Percentiles rank a stretch among this genome's conserved stretches.
Evolutionary conservation across 2,329 filamentous ascomycete species (phyloP).

Genomic region (Exserohilum turcica): DNA sequence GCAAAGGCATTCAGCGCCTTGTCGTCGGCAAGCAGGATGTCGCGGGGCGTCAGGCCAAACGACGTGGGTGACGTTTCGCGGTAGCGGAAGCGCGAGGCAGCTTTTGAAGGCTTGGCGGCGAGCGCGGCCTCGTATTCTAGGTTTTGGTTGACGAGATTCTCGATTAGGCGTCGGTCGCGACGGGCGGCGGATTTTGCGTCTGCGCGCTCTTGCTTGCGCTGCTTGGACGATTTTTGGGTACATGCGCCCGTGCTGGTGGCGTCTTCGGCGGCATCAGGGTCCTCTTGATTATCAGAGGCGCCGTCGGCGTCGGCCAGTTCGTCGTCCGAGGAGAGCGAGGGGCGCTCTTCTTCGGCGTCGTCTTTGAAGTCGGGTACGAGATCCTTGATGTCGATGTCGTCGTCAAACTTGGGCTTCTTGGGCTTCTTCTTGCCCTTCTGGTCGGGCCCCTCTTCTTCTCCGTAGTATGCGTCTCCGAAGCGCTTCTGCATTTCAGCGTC

Average conservation of each 20-base stretch:
- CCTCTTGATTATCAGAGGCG: slow-evolving; percentile 47
- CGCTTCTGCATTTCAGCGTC: slow-evolving; percentile 85
- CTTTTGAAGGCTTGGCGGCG: slow-evolving; percentile 55
- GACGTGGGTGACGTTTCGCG: slow-evolving; percentile 88
- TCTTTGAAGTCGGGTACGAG: slow-evolving; percentile 85
- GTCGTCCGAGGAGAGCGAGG: slow-evolving; percentile 65
- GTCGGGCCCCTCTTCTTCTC: slow-evolving; percentile 50
- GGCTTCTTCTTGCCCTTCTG: slow-evolving; percentile 60
- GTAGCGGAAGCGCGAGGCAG: slow-evolving; percentile 75
- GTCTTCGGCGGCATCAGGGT: slow-evolving; percentile 21
- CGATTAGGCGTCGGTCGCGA: slow-evolving; percentile 80
- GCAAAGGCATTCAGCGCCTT: slow-evolving; percentile 85
- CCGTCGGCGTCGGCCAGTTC: slow-evolving; percentile 52
- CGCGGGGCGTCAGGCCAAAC: slow-evolving; percentile 85
- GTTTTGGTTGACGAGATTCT: slow-evolving; percentile 81
- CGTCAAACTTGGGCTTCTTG: slow-evolving; percentile 91
- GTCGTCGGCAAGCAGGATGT: slow-evolving; percentile 91
- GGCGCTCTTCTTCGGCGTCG: slow-evolving; percentile 70
- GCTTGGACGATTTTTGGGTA: slow-evolving; percentile 50
- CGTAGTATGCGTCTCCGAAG: slow-evolving; percentile 93
- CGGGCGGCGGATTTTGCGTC: slow-evolving; percentile 74
- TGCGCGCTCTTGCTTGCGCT: slow-evolving; percentile 54
- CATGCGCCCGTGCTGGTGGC: slow-evolving; percentile 20
- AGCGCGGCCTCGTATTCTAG: slow-evolving; percentile 73
- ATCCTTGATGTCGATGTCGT: slow-evolving; percentile 97